phyloP scores from a whole-genome alignment of 345 rosid species.

The Eucalyptus pauciflora region DNA sequence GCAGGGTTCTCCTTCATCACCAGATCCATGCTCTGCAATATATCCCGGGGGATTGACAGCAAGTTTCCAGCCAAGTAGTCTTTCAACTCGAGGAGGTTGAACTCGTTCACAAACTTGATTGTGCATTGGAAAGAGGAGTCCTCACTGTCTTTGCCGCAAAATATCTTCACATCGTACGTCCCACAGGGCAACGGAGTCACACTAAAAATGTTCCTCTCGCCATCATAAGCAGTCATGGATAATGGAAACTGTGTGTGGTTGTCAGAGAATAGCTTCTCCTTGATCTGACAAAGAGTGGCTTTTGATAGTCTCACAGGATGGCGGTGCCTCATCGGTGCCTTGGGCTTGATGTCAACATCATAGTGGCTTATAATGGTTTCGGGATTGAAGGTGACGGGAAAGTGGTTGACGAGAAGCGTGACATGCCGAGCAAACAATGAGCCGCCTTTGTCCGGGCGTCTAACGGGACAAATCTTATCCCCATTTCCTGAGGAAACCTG shows the following conservation, averaged over 20 bases:
- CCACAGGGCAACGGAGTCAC: constrained; percentile 44
- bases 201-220: constrained; percentile 80
- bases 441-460: constrained; percentile 70
- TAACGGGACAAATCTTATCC: constrained; percentile 13
- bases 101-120: constrained; percentile 56
- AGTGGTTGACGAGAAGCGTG: constrained; percentile 54
- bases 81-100: constrained; percentile 42
- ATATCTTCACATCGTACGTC: constrained; percentile 23
- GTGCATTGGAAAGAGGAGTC: constrained; percentile 14
- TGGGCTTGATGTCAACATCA: constrained; percentile 49
- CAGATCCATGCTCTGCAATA: constrained; percentile 82
- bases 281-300: constrained; percentile 23
- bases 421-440: constrained; percentile 8
- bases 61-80: constrained; percentile 36
- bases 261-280: constrained; percentile 42
- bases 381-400: constrained; percentile 38
- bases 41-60: constrained; percentile 43
- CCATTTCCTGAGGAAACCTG: background rate
- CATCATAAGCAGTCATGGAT: constrained; percentile 67
- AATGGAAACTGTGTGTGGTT: constrained; percentile 30
- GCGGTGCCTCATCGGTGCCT: constrained; percentile 1
- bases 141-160: constrained; percentile 29
- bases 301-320: constrained; percentile 31
- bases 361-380: constrained; percentile 46
- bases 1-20: constrained; percentile 88